These are phyloP conservation scores for Pleurotus giganteus DNA, from an alignment of 768 basidiomycete genomes.

Conservation along the genomic window DNA sequence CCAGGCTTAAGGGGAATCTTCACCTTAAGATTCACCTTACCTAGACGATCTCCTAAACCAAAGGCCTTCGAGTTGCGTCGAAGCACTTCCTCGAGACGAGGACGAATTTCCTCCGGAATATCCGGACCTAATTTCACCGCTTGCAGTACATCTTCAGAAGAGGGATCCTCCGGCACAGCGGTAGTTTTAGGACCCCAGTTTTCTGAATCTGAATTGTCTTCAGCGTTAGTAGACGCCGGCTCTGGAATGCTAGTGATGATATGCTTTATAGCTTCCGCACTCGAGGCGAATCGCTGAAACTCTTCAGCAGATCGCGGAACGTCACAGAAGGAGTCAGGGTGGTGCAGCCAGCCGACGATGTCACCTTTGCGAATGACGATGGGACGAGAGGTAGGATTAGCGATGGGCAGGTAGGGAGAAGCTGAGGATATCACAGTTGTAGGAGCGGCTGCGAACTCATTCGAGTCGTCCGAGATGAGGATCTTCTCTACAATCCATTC, in stretches of 20 bases:
- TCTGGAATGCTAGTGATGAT: conserved; percentile 1
- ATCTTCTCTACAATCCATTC: conserved; percentile 19
- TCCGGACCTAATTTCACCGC: conserved; percentile 18
- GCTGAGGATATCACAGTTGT: conserved; percentile 13
- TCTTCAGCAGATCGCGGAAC: conserved; percentile 4
- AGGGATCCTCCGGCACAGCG: conserved; percentile 18
- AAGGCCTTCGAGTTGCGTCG: conserved; percentile 21
- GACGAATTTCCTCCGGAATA: conserved; percentile 11
- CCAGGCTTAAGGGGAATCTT: conserved; percentile 23
- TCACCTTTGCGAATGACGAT: conserved; percentile 13
- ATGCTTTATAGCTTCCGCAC: conserved; percentile 11
- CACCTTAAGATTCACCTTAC: conserved; percentile 21
- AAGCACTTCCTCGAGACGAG: conserved; percentile 16
- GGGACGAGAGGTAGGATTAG: conserved; percentile 13
- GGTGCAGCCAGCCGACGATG: conserved; percentile 10
- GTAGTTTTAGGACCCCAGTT: conserved; percentile 20
- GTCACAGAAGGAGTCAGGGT: conserved; percentile 10
- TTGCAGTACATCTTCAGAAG: conserved; percentile 3
- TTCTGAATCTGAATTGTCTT: conserved; percentile 10
- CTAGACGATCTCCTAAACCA: conserved; percentile 29
- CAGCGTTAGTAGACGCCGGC: background rate
- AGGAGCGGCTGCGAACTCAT: conserved; percentile 10
- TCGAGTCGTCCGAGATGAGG: conserved; percentile 11
- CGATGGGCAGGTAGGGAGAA: conserved; percentile 14
- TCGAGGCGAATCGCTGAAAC: background rate